Base-by-base conservation (phyloP, 1,139 yeast genomes). In the Diutina siamensis region DNA sequence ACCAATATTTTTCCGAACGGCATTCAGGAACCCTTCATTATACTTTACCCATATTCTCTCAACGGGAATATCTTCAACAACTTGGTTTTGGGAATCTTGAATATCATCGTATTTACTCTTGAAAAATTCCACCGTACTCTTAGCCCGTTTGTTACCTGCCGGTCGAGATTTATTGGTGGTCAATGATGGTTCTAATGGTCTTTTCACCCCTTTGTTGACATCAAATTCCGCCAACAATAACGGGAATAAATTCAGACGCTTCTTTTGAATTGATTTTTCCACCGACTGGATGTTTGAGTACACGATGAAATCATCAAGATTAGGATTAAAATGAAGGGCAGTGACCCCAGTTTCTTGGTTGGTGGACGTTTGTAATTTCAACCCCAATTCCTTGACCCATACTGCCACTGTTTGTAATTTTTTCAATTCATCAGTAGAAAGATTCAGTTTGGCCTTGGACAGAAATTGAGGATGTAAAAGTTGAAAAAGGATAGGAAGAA, bases 11-110 rank as follows among this genome's bases (percentile, higher is more conserved):
- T 87, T 87, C 36, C 95, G 67, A 1, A 92, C 97, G 0, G 98
- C 98, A 61, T 89, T 85, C 8, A 95, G 85, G 55, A 84, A 89
- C 1, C 98, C 97, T 61, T 89, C 97, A 52, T 84, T 84, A 56
- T 82, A 89, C 57, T 85, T 89, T 15, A 92, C 85, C 97, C 97
- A 92, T 7, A 87, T 83, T 50, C 83, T 68, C 7, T 38, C 42
- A n/a, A 38, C 32, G 13, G 33, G 18, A 19, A 17, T 7, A 3
- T 25, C 9, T 15, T 36, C 40, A 15, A 21, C 28, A 7, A 20
- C 20, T 12, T 8, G 18, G 4, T 5, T 15, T 15, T 15, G 19
- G 20, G 36, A 48, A 8, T 53, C 51, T 4, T 63, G 51, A 13
- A 66, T 51, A 20, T 62, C 67, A 27, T 66, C 72, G 48, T 70